These are phyloP conservation scores for Pistacia integerrima DNA, from an alignment of 345 rosid species.

Conservation along the genomic window DNA sequence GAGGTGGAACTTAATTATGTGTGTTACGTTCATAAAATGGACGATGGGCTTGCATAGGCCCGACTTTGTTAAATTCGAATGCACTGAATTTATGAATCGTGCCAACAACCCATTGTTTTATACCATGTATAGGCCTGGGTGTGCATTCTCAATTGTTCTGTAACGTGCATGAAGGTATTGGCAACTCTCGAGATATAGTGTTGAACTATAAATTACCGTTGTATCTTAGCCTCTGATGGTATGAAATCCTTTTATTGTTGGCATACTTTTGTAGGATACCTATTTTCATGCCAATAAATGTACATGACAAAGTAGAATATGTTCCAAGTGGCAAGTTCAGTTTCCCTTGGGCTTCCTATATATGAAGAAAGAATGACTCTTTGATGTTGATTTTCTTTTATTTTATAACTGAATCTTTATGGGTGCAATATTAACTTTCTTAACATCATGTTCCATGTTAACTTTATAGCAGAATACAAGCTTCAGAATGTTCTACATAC, in stretches of 20 bases:
- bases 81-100: background rate
- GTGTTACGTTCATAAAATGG: background rate
- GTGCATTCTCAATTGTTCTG: background rate
- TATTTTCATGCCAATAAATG: background rate
- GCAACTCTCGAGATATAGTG: background rate
- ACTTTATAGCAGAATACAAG: background rate
- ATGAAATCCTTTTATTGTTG: background rate
- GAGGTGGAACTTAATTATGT: background rate
- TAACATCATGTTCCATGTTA: no score
- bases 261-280: background rate
- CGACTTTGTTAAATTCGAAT: no score
- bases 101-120: background rate
- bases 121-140: background rate
- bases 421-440: background rate
- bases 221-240: background rate
- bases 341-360: background rate
- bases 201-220: background rate
- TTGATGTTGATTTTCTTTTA: background rate
- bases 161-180: background rate
- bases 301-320: background rate
- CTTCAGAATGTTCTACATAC: background rate
- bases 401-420: no score
- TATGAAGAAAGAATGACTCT: background rate
- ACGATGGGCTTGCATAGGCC: background rate
- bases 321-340: background rate